Evolutionary conservation across 2,329 filamentous ascomycete genomes (phyloP).

Genomic region (Chaetomiaceae sp.): DNA sequence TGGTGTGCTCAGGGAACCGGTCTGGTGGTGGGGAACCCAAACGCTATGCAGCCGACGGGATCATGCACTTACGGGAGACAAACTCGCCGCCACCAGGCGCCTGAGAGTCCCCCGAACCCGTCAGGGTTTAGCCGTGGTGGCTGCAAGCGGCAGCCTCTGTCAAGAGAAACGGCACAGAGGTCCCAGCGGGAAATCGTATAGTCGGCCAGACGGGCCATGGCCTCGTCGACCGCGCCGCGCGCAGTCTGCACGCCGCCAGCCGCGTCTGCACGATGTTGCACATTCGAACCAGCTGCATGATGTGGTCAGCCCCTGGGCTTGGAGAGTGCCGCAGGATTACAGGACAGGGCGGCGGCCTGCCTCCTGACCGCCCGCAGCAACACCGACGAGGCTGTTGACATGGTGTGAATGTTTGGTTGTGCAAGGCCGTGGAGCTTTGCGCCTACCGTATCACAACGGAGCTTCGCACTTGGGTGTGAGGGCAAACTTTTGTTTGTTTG

Average conservation of each 20-base stretch:
- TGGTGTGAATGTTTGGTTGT: background rate
- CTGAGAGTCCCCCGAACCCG: background rate
- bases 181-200: background rate
- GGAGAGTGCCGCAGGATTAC: slow-evolving; percentile 8
- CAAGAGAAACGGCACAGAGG: background rate
- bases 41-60: slow-evolving; percentile 6
- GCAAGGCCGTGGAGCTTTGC: background rate
- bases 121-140: background rate
- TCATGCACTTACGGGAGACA: slow-evolving; percentile 6
- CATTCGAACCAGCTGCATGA: slow-evolving; percentile 13
- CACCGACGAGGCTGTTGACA: background rate
- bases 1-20: slow-evolving; percentile 10
- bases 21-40: slow-evolving; percentile 8
- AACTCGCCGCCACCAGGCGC: background rate
- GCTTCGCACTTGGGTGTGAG: background rate
- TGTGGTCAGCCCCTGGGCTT: slow-evolving; percentile 15
- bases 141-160: background rate
- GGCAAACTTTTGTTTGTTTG: background rate
- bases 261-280: slow-evolving; percentile 19
- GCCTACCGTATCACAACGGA: background rate
- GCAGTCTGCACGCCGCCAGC: slow-evolving; percentile 1
- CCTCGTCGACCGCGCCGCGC: slow-evolving; percentile 5
- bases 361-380: slow-evolving; percentile 1
- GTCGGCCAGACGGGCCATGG: background rate
- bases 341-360: background rate